Evolutionary conservation across 2,329 filamentous ascomycete species (phyloP), one percentile per base, ranked within the genome.

Genomic region (Pseudophaeomoniella oleicola): DNA sequence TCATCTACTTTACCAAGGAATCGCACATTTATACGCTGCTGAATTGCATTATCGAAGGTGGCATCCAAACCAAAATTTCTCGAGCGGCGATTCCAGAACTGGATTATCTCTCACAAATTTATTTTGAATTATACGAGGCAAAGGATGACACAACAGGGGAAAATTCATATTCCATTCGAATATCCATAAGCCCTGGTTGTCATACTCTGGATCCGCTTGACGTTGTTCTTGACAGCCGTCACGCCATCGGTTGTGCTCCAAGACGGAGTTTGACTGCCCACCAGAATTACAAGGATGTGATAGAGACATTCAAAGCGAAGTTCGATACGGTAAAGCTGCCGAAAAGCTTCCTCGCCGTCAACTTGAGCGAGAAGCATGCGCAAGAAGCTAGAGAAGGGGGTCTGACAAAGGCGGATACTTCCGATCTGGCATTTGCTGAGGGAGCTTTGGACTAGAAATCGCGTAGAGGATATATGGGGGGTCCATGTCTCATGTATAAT

Each of bases 1-100:
- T 96, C 66, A 84, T 96, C 60, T 98, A 98, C 63, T 98, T 98
- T 59, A 98, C 90, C 44, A 98, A 98, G 59, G 90, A 98, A 60
- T 94, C 85, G 1, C 90, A 98, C 56, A 94, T 98, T 44, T 98
- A 98, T 63, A 98, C 90, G 4, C 71, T 98, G 4, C 73, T 98
- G 40, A 98, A 98, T 58, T 96, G 88, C 56, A 96, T 98, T 47
- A 72, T 98, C 16, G 90, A 98, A 57, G 90, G 92, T 42, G 92
- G 90, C 18, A 83, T 98, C 45, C 82, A 92, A 53, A 94, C 88
- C 16, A 98, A 98, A 64, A 96, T 98, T 52, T 81, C 85, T 49
- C 81, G 92, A 27, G 87, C 85, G 50, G 86, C 84, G 30, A 98
- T 98, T 44, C 90, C 90, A 0, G 90, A 98, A 60, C 76, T 98